Evolutionary conservation across 495 filamentous ascomycete species (phyloP), one percentile per base, ranked within the genome.

Genomic region (Darksidea phi): DNA sequence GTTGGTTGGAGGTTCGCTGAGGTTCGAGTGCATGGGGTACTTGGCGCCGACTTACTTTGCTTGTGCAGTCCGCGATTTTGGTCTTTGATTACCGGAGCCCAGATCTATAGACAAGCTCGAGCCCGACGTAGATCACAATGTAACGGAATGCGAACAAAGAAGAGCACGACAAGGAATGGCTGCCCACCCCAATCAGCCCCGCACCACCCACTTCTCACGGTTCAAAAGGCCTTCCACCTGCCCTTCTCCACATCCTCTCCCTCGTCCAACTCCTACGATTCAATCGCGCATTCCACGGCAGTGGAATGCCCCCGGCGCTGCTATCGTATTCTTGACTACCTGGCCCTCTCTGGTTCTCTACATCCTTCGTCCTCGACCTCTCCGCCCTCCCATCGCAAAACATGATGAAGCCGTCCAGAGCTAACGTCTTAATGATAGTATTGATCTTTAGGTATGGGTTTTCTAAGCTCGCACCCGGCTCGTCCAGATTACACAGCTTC

Each of bases 371-470:
- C 51, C 42, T 62, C 32, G 59, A 55, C 46, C 28, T 62, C 46
- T 55, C 51, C 28, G 45, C 59, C 17, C 43, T 56, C 18, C 59
- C 59, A 62, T 62, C 59, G 28, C 59, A 62, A 51, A 55, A 62
- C 59, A 62, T 62, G n/a, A 62, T 37, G 32, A 62, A 62, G 24
- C 59, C 59, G 50, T 62, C 59, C 45, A 62, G 34, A 23, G 38
- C 59, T 45, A 62, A 34, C 46, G 59, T 62, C 52, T 62, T 62
- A 18, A 62, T 62, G 42, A 62, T 51, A 6, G 59, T 62, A 62
- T 62, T 62, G 43, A 62, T 62, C 52, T 56, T 56, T 43, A 62
- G 32, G 45, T 62, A 62, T 26, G 59, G 59, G 2, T 50, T 62
- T 5, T 62, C 51, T 17, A 62, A 6, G 2, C 25, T 62, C n/a